Evolutionary conservation across 2,329 filamentous ascomycete genomes (phyloP).

Genomic region (Alternaria incomplexa): DNA sequence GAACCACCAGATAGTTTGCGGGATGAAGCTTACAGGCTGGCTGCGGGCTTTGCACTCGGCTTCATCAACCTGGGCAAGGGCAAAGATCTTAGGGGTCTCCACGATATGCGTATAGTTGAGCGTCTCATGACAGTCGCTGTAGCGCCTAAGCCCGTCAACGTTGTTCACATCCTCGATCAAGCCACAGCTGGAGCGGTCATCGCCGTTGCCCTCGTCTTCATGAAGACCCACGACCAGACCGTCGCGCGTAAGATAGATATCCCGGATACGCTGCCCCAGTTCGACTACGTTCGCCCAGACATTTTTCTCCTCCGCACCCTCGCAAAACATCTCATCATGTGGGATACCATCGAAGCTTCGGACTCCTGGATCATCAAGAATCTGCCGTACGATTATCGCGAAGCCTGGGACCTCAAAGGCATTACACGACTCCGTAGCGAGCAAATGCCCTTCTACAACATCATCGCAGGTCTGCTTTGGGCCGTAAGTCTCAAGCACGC

Average conservation of each 20-base stretch:
- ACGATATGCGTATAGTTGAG: conserved; percentile 93
- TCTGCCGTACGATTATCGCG: conserved; percentile 73
- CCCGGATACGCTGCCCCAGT: conserved; percentile 86
- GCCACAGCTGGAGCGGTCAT: conserved; percentile 93
- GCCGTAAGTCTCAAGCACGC: conserved; percentile 57
- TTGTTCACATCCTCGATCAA: conserved; percentile 91
- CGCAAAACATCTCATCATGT: conserved; percentile 89
- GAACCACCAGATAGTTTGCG: conserved; percentile 76
- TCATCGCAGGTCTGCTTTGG: conserved; percentile 87
- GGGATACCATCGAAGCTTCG: conserved; percentile 78
- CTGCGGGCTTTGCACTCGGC: conserved; percentile 90
- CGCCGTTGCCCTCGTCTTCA: conserved; percentile 88
- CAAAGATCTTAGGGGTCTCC: conserved; percentile 82
- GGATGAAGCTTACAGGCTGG: conserved; percentile 94
- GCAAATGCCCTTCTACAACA: conserved; percentile 92
- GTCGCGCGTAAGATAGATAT: conserved; percentile 92
- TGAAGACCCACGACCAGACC: conserved; percentile 91
- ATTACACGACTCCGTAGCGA: conserved; percentile 73
- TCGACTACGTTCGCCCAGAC: conserved; percentile 94
- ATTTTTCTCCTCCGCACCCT: conserved; percentile 88
- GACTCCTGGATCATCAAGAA: conserved; percentile 77
- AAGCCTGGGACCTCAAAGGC: conserved; percentile 64
- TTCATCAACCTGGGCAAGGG: conserved; percentile 95
- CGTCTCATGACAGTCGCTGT: conserved; percentile 85
- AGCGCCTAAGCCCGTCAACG: conserved; percentile 85